Conservation (phyloP, 2,329 filamentous ascomycete genomes). For the Xylaria arbuscula region DNA sequence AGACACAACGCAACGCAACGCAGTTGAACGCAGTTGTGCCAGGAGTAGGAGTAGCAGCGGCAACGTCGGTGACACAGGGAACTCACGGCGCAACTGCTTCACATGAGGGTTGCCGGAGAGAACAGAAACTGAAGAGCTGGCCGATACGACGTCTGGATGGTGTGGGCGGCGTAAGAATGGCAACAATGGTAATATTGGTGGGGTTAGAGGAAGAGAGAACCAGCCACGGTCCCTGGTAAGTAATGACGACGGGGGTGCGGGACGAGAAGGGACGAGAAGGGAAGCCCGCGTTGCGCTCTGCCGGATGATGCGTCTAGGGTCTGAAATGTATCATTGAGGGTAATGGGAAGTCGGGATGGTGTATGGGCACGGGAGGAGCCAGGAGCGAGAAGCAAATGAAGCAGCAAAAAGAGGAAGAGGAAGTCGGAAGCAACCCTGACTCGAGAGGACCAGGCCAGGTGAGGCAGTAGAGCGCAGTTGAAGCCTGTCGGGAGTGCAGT, state of each 20-base stretch:
- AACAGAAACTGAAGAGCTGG: not conserved
- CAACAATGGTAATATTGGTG: slow-evolving; percentile 29
- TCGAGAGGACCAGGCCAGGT: slow-evolving; percentile 23
- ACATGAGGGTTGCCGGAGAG: slow-evolving; percentile 1
- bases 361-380: not conserved
- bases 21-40: not conserved
- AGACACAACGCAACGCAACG: not conserved
- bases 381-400: not conserved
- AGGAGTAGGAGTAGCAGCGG: not conserved
- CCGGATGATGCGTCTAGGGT: slow-evolving; percentile 14
- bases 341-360: slow-evolving; percentile 20
- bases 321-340: slow-evolving; percentile 12
- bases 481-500: slow-evolving; percentile 27
- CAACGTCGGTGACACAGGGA: slow-evolving; percentile 9
- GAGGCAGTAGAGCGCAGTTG: slow-evolving; percentile 26
- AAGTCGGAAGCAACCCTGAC: slow-evolving; percentile 21
- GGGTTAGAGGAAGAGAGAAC: slow-evolving; percentile 20
- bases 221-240: slow-evolving; percentile 12
- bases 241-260: slow-evolving; percentile 32
- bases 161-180: slow-evolving; percentile 4
- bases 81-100: slow-evolving; percentile 12
- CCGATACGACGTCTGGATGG: slow-evolving; percentile 16
- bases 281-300: slow-evolving; percentile 14
- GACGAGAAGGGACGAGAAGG: slow-evolving; percentile 5
- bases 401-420: not conserved